Evolutionary conservation across 2,329 filamentous ascomycete genomes (phyloP).

Genomic region (Trichoderma endophyticum): DNA sequence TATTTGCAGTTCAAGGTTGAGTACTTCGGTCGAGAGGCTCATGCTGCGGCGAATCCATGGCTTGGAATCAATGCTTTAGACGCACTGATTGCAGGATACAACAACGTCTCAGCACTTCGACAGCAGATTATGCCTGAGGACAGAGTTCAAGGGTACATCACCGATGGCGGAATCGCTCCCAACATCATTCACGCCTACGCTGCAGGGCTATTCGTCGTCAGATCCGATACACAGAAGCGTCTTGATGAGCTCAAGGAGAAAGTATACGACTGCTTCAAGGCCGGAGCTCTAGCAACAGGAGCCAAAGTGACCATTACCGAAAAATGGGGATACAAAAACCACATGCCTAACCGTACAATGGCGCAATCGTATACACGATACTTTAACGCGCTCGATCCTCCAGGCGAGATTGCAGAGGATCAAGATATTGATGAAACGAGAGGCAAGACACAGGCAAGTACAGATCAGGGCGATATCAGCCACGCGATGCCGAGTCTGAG

Average conservation of each 20-base stretch:
- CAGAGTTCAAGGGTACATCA: conserved; percentile 49
- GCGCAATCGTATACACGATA: conserved; percentile 43
- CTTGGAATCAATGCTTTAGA: conserved; percentile 57
- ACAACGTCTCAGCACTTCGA: conserved; percentile 47
- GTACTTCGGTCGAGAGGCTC: conserved; percentile 52
- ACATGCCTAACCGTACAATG: conserved; percentile 52
- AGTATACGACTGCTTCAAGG: conserved; percentile 39
- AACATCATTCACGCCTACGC: conserved; percentile 55
- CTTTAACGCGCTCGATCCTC: conserved; percentile 40
- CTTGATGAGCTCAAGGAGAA: conserved; percentile 39
- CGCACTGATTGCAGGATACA: conserved; percentile 48
- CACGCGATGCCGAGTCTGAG: conserved; percentile 56
- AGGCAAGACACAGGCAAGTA: conserved; percentile 50
- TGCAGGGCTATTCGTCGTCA: conserved; percentile 43
- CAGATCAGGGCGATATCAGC: conserved; percentile 58
- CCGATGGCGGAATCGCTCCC: conserved; percentile 47
- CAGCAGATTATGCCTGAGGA: conserved; percentile 54
- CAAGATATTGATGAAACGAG: conserved; percentile 40
- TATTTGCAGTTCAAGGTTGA: conserved; percentile 48
- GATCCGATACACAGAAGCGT: conserved; percentile 41
- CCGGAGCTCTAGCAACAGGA: conserved; percentile 41
- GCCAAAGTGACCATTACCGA: conserved; percentile 42
- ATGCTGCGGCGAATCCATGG: conserved; percentile 55
- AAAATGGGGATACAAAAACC: conserved; percentile 48
- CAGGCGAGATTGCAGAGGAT: conserved; percentile 33